phyloP scores from a whole-genome alignment of 305 asterid genomes.

The Caryopteris hybrid region DNA sequence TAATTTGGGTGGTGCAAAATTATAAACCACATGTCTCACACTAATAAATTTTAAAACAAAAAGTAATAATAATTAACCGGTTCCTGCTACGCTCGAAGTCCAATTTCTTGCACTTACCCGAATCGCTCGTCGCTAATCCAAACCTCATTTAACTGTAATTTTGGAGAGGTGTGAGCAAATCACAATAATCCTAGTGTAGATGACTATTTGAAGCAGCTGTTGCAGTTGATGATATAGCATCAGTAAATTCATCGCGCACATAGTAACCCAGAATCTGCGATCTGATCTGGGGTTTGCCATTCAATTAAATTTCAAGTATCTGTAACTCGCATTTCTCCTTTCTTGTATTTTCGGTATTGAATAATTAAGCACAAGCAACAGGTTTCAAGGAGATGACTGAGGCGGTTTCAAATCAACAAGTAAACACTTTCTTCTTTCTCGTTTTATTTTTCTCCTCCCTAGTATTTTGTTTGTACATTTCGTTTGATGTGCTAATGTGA shows the following conservation, averaged over 20 bases:
- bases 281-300: not conserved
- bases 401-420: slow-evolving; percentile 16
- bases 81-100: no score
- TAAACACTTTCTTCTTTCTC: not conserved
- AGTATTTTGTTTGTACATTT: not conserved
- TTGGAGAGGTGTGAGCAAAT: no score
- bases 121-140: no score
- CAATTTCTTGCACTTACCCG: no score
- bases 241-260: not conserved
- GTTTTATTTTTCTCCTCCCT: not conserved
- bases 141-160: no score
- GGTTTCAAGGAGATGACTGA: slow-evolving; percentile 13
- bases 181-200: no score
- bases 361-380: not conserved
- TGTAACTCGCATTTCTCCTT: not conserved
- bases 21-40: no score
- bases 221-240: not conserved
- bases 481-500: not conserved
- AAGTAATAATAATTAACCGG: no score
- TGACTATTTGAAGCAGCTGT: not conserved
- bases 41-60: no score
- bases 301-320: not conserved
- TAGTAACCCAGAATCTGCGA: not conserved
- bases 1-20: no score
- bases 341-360: not conserved